A percentile compares a stretch with the other conserved stretches of the same genome.
phyloP scores from a whole-genome alignment of 2,329 filamentous ascomycete species.

The Colletotrichum limetticola region DNA sequence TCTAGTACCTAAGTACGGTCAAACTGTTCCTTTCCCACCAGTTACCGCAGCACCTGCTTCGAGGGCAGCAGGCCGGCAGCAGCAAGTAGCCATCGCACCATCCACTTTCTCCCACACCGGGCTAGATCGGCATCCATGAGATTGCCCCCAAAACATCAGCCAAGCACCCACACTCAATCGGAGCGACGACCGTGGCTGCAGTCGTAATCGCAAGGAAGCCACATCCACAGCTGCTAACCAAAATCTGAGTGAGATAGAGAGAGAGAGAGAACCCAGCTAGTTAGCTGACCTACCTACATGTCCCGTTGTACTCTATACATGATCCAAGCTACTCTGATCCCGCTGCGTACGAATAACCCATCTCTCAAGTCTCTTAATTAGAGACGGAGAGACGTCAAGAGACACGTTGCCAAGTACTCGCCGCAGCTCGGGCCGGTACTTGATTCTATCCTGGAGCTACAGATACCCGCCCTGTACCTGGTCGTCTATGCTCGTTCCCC shows the following conservation, averaged over 20 bases:
- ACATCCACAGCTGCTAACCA: neutral
- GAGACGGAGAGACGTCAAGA: neutral
- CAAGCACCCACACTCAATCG: neutral
- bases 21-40: neutral
- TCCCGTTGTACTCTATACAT: neutral
- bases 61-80: neutral
- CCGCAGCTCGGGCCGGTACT: conserved; percentile 8
- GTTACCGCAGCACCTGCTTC: neutral
- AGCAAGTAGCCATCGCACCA: neutral
- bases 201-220: conserved; percentile 22
- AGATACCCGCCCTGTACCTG: neutral
- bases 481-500: neutral
- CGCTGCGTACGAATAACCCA: neutral
- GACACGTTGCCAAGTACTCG: conserved; percentile 10
- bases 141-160: neutral
- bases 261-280: neutral
- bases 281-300: neutral
- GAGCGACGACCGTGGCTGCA: conserved; percentile 13
- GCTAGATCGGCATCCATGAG: neutral
- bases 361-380: neutral
- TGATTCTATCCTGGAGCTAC: neutral
- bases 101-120: conserved; percentile 5
- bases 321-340: neutral
- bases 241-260: neutral
- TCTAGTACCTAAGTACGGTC: neutral